Conservation (phyloP, 2,329 filamentous ascomycete species). For the Zasmidium angulare region DNA sequence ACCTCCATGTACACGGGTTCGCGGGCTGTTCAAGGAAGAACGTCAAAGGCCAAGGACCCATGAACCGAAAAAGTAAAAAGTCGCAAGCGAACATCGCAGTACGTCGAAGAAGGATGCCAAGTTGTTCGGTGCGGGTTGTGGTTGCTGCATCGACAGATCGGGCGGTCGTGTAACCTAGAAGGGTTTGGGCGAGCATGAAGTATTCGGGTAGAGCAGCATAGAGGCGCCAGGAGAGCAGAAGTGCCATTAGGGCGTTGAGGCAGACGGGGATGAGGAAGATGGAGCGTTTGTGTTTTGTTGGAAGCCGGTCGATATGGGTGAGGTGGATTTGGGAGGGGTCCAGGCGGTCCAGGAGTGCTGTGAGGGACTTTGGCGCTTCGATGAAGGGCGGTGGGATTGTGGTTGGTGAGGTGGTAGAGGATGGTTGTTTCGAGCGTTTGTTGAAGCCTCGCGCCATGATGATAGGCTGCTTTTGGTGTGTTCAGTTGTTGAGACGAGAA, state of each 20-base stretch:
- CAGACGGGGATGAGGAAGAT: slow-evolving; percentile 77
- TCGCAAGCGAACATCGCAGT: slow-evolving; percentile 70
- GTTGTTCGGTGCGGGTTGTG: slow-evolving; percentile 58
- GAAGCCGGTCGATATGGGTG: slow-evolving; percentile 74
- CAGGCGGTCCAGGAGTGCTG: slow-evolving; percentile 66
- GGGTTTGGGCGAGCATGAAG: slow-evolving; percentile 61
- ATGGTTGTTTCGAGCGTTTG: slow-evolving; percentile 19
- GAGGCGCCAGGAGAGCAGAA: slow-evolving; percentile 66
- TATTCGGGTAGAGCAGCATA: slow-evolving; percentile 73
- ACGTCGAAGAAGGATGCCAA: slow-evolving; percentile 59
- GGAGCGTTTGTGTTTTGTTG: slow-evolving; percentile 70
- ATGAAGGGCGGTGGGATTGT: slow-evolving; percentile 60
- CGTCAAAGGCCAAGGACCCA: slow-evolving; percentile 48
- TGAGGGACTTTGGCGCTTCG: slow-evolving; percentile 61
- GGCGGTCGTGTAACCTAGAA: slow-evolving; percentile 66
- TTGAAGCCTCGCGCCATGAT: slow-evolving; percentile 14
- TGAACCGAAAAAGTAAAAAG: slow-evolving; percentile 54
- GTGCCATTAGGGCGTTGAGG: slow-evolving; percentile 69
- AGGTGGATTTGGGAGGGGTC: slow-evolving; percentile 74
- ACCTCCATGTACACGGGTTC: slow-evolving; percentile 72
- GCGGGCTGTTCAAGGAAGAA: slow-evolving; percentile 62
- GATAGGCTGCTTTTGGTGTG: neutral
- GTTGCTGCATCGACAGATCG: slow-evolving; percentile 62
- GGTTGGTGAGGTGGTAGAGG: slow-evolving; percentile 1
- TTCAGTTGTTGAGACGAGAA: neutral